Conservation (phyloP, 2,329 filamentous ascomycete species). For the Arthrobotrys pseudoclavata region DNA sequence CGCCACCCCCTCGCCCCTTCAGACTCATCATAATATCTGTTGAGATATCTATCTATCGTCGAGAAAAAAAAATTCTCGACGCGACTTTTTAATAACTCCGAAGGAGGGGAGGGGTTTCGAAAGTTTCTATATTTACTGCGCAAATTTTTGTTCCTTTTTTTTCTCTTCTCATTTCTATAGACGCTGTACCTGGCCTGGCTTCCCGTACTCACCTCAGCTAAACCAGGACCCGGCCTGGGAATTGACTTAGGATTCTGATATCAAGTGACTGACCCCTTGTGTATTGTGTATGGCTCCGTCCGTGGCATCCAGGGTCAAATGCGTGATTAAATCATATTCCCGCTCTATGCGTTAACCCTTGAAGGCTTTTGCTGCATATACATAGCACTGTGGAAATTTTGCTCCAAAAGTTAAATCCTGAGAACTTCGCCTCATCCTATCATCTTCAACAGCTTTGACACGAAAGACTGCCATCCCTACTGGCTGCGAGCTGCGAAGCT, state of each 20-base stretch:
- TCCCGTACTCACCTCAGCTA: slow-evolving; percentile 17
- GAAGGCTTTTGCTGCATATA: not conserved
- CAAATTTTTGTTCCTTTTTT: slow-evolving; percentile 11
- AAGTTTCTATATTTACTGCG: slow-evolving; percentile 10
- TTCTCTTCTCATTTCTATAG: not conserved
- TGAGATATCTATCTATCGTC: slow-evolving; percentile 22
- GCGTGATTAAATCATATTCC: slow-evolving; percentile 31
- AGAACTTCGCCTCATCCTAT: slow-evolving; percentile 1
- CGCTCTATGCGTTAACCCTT: slow-evolving; percentile 5
- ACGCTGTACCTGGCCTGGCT: not conserved
- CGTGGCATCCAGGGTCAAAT: slow-evolving; percentile 24
- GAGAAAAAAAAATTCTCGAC: slow-evolving; percentile 28
- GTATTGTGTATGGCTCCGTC: not conserved
- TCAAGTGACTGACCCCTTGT: slow-evolving; percentile 15
- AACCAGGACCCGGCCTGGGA: slow-evolving; percentile 5
- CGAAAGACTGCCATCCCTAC: not conserved
- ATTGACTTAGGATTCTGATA: slow-evolving; percentile 29
- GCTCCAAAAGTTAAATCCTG: not conserved
- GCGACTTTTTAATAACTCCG: slow-evolving; percentile 13
- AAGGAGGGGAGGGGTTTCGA: slow-evolving; percentile 22
- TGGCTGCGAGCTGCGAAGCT: not conserved
- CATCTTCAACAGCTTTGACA: slow-evolving; percentile 10
- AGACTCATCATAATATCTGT: slow-evolving; percentile 5
- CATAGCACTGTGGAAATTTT: too few relatives aligned
- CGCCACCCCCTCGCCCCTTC: not conserved